Percentiles rank a stretch among this genome's conserved stretches.
phyloP scores from a whole-genome alignment of 495 filamentous ascomycete species.

The Tuber brumale region DNA sequence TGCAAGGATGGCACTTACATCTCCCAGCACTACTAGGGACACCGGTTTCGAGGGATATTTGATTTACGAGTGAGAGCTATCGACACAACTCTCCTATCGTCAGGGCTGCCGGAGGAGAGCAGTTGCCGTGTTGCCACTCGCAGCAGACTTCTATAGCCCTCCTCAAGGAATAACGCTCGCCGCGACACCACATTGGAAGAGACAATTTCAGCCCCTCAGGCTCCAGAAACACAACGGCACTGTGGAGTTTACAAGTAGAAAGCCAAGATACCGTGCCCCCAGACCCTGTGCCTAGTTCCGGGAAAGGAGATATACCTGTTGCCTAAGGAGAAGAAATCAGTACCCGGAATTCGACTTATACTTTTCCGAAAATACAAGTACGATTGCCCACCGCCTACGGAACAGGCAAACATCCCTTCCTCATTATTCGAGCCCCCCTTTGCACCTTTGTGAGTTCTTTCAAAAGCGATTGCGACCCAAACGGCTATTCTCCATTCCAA shows the following conservation, averaged over 20 bases:
- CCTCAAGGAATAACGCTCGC: background rate
- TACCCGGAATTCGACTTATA: background rate
- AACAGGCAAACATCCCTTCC: background rate
- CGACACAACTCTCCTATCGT: too few relatives aligned
- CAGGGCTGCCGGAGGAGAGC: too few relatives aligned
- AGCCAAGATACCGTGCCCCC: background rate
- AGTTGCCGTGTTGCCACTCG: too few relatives aligned
- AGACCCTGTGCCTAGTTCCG: background rate
- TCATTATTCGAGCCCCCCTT: background rate
- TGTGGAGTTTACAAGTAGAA: background rate
- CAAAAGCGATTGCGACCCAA: too few relatives aligned
- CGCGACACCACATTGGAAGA: background rate
- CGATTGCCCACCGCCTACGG: background rate
- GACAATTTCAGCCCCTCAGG: background rate
- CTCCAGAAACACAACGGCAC: background rate
- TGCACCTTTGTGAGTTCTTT: background rate
- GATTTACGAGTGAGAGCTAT: too few relatives aligned
- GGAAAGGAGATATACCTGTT: background rate
- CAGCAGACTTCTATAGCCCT: too few relatives aligned
- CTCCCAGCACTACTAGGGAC: too few relatives aligned
- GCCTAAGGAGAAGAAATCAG: background rate
- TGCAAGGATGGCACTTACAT: too few relatives aligned
- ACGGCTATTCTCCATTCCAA: too few relatives aligned
- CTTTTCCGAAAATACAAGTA: background rate
- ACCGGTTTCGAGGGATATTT: too few relatives aligned